Evolutionary conservation across 2,329 filamentous ascomycete species (phyloP).

Genomic region (Fusarium illudens): DNA sequence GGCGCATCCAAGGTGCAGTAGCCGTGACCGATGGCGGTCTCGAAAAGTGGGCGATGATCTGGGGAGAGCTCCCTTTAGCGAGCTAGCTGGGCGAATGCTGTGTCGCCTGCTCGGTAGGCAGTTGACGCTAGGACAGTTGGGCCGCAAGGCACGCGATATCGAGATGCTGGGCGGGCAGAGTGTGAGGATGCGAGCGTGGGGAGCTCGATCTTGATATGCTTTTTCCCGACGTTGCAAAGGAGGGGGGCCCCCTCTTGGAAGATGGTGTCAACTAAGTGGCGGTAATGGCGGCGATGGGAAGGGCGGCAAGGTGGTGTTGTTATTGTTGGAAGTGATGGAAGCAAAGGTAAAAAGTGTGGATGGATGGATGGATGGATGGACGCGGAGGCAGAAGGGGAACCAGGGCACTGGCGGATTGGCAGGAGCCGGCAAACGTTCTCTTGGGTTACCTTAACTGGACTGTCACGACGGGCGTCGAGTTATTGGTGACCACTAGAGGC

Average conservation of each 20-base stretch:
- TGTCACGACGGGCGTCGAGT: slow-evolving; percentile 27
- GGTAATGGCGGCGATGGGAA: slow-evolving; percentile 12
- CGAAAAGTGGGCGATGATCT: slow-evolving; percentile 32
- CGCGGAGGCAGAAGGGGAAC: slow-evolving; percentile 15
- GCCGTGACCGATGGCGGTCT: slow-evolving; percentile 23
- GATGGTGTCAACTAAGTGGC: slow-evolving; percentile 35
- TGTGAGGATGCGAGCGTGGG: slow-evolving; percentile 12
- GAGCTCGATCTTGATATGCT: slow-evolving; percentile 37
- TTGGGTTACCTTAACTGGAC: slow-evolving; percentile 28
- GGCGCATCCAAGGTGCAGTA: slow-evolving; percentile 17
- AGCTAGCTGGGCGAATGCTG: slow-evolving; percentile 33
- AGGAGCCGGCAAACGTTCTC: slow-evolving; percentile 19
- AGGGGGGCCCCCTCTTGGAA: slow-evolving; percentile 15
- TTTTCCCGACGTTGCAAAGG: slow-evolving; percentile 21
- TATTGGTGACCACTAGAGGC: background rate
- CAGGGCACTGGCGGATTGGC: slow-evolving; percentile 15
- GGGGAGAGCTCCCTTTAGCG: slow-evolving; percentile 39
- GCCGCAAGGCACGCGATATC: slow-evolving; percentile 20
- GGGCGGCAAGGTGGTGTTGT: slow-evolving; percentile 19
- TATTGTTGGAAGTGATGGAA: slow-evolving; percentile 2
- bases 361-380: slow-evolving; percentile 14
- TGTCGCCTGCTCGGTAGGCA: slow-evolving; percentile 33
- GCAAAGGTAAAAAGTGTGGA: slow-evolving; percentile 16
- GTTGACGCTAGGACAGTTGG: slow-evolving; percentile 34
- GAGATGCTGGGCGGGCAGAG: slow-evolving; percentile 18